Percentiles rank a stretch among this genome's conserved stretches.
Conservation (phyloP, 2,329 filamentous ascomycete genomes). For the Colletotrichum truncatum region DNA sequence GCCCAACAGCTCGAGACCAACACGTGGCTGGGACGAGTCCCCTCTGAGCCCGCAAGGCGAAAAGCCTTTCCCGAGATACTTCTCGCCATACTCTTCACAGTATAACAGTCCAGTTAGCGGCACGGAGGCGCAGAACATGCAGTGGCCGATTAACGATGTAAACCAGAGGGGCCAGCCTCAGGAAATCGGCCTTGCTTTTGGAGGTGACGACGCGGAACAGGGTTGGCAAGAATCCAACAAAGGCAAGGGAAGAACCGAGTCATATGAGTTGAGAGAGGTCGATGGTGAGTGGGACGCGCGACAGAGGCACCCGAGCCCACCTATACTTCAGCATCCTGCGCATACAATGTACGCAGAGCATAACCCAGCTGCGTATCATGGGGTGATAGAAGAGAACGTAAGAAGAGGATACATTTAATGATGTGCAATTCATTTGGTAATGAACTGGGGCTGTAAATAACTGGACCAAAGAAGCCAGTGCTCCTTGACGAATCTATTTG, state of each 20-base stretch:
- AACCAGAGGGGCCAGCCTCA: conserved; percentile 23
- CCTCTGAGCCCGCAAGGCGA: conserved; percentile 55
- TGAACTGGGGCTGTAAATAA: neutral
- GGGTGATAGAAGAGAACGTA: conserved; percentile 30
- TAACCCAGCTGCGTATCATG: conserved; percentile 33
- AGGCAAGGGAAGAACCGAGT: conserved; percentile 55
- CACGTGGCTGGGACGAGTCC: conserved; percentile 60
- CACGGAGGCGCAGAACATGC: conserved; percentile 43
- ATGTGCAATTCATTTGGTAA: neutral
- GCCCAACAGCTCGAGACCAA: conserved; percentile 62
- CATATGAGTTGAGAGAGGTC: conserved; percentile 60
- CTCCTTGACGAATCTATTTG: conserved; percentile 1
- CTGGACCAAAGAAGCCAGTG: neutral
- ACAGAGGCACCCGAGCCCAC: conserved; percentile 41
- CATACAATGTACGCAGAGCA: conserved; percentile 36
- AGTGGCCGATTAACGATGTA: conserved; percentile 46
- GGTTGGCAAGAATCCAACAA: conserved; percentile 36
- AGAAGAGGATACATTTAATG: conserved; percentile 7
- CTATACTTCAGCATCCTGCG: conserved; percentile 56
- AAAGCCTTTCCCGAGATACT: conserved; percentile 55
- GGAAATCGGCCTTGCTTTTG: conserved; percentile 54
- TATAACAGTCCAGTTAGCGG: conserved; percentile 46
- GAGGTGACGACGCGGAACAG: conserved; percentile 45
- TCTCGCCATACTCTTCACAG: conserved; percentile 68
- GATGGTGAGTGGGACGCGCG: conserved; percentile 42